Conservation (phyloP, 352 stramenopile species). For the Phytophthora pini region DNA sequence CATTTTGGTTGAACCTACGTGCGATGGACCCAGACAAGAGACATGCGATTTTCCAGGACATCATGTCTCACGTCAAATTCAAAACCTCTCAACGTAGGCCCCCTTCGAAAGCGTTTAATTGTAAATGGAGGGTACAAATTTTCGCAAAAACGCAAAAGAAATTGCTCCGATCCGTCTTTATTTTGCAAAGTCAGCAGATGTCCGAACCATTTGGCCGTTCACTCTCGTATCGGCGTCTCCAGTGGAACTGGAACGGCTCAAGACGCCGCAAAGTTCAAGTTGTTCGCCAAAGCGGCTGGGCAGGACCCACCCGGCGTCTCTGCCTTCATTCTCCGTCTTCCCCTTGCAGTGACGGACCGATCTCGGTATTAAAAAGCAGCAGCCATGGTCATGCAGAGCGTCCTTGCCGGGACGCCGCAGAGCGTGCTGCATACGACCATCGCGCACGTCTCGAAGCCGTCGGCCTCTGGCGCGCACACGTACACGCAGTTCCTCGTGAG, state of each 20-base stretch:
- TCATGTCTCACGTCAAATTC: slow-evolving; percentile 5
- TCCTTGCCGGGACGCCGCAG: slow-evolving; percentile 29
- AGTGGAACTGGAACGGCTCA: slow-evolving; percentile 12
- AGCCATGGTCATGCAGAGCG: slow-evolving; percentile 48
- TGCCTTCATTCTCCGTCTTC: slow-evolving; percentile 35
- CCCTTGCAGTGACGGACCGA: slow-evolving; percentile 1
- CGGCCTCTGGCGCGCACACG: slow-evolving; percentile 58
- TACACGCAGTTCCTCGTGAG: slow-evolving; percentile 87
- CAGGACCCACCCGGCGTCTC: slow-evolving; percentile 13
- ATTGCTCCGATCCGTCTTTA: slow-evolving; percentile 31
- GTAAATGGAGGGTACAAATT: slow-evolving; percentile 2
- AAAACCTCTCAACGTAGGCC: not conserved
- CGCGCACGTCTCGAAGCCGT: slow-evolving; percentile 78
- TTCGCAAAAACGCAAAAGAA: slow-evolving; percentile 6
- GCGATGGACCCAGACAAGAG: slow-evolving; percentile 5
- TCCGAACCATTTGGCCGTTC: slow-evolving; percentile 9
- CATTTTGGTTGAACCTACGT: slow-evolving; percentile 19
- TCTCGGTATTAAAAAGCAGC: not conserved
- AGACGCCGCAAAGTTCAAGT: slow-evolving; percentile 38
- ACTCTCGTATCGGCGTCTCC: slow-evolving; percentile 18
- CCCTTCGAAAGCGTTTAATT: not conserved
- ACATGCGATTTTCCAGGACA: not conserved
- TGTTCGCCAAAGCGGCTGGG: slow-evolving; percentile 6
- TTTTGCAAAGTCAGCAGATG: slow-evolving; percentile 22
- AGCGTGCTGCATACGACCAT: slow-evolving; percentile 83